Percentiles rank a stretch among this genome's conserved stretches.
phyloP scores from a whole-genome alignment of 1,284 basidiomycete genomes.

The Cerrena zonata region DNA sequence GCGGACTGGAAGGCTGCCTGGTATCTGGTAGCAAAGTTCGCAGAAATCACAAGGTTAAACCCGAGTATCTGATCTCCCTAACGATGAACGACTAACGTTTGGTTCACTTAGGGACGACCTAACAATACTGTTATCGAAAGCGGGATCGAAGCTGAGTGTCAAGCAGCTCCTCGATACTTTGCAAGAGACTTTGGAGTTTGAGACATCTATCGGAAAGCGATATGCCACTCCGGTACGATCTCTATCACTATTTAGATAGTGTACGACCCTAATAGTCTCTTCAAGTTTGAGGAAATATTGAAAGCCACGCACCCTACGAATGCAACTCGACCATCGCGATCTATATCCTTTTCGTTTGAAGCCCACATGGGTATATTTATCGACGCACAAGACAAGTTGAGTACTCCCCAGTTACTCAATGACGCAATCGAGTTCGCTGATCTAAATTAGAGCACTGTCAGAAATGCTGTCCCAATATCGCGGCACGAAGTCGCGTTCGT shows the following conservation, averaged over 20 bases:
- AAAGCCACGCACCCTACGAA: slow-evolving; percentile 41
- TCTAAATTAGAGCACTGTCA: slow-evolving; percentile 53
- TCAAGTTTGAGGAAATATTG: slow-evolving; percentile 52
- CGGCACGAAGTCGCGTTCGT: slow-evolving; percentile 58
- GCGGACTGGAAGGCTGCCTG: slow-evolving; percentile 78
- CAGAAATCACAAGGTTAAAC: slow-evolving; percentile 76
- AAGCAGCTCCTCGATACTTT: slow-evolving; percentile 78
- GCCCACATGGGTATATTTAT: slow-evolving; percentile 89
- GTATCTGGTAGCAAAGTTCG: slow-evolving; percentile 75
- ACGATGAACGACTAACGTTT: too few species aligned
- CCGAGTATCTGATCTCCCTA: background rate
- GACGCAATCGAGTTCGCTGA: background rate
- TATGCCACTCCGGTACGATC: slow-evolving; percentile 68
- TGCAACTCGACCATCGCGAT: slow-evolving; percentile 47
- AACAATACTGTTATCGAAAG: slow-evolving; percentile 59
- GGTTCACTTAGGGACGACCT: slow-evolving; percentile 68
- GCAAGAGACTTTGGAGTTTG: slow-evolving; percentile 83
- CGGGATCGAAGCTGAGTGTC: slow-evolving; percentile 68
- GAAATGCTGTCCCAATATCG: slow-evolving; percentile 82
- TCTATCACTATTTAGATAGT: background rate
- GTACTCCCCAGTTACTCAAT: slow-evolving; percentile 13
- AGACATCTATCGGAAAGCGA: slow-evolving; percentile 71
- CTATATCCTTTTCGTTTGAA: slow-evolving; percentile 85
- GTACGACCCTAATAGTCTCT: background rate
- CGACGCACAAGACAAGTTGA: slow-evolving; percentile 89